Evolutionary conservation across 441 rosid genomes (phyloP).

Genomic region (Euphorbia corollata): DNA sequence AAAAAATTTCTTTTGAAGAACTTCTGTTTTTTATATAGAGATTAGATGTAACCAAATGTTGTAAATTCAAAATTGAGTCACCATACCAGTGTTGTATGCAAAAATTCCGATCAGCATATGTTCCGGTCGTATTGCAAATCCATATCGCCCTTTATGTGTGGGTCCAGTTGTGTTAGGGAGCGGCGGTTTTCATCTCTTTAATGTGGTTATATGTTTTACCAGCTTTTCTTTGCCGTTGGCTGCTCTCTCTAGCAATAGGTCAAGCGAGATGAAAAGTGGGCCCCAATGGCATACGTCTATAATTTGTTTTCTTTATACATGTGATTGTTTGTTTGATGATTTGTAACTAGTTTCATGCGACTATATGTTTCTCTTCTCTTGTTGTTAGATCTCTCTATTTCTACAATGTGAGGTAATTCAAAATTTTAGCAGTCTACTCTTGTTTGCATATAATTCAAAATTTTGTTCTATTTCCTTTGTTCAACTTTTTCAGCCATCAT

Average conservation of each 20-base stretch:
- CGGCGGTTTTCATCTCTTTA: background rate
- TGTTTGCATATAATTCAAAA: background rate
- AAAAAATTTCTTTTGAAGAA: background rate
- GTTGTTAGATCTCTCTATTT: background rate
- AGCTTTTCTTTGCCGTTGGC: background rate
- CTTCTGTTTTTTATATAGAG: background rate
- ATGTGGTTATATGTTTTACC: background rate
- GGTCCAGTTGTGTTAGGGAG: slow-evolving; percentile 3
- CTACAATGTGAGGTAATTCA: background rate
- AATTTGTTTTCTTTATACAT: background rate
- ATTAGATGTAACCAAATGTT: background rate
- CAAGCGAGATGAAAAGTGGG: background rate
- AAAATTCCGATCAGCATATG: background rate
- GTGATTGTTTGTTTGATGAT: background rate
- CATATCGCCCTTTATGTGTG: background rate
- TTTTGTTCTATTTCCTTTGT: background rate
- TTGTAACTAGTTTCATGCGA: background rate
- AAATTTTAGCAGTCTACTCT: background rate
- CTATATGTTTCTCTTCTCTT: background rate
- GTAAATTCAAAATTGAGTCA: background rate
- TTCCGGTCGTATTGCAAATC: background rate
- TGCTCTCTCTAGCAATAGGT: background rate
- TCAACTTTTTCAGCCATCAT: background rate
- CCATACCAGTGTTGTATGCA: background rate
- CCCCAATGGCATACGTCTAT: background rate